Base-by-base conservation (phyloP, 1,284 basidiomycete species). In the Apiotrichum domesticum region DNA sequence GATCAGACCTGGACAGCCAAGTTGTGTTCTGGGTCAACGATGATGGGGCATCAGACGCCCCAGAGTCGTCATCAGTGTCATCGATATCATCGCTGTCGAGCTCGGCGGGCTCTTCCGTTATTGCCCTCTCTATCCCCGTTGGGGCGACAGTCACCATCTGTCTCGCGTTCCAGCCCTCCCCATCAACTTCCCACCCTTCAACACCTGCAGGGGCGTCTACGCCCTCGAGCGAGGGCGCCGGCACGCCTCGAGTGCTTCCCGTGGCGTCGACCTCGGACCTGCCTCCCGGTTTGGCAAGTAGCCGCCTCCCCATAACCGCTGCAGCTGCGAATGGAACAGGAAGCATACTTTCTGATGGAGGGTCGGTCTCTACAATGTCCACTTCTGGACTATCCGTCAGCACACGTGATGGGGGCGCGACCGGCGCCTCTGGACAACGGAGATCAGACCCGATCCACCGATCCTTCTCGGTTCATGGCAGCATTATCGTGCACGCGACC, bases 391-490 rank as follows among this genome's bases (percentile, higher is more conserved):
- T 49, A n/a, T 42, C 51, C 7, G 13, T 2, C 41, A 45, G 51
- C 50, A 40, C 41, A n/a, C 52, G 52, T 32, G 52, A 53, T 35
- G 46, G 45, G 10, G 37, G 39, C 4, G 29, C 39, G 14, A 29
- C 51, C 5, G 14, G 15, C 13, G 29, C 39, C 3, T 33, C 49
- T 15, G 39, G 39, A 3, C 33, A 64, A 4, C 60, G 67, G n/a
- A 57, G 60, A 44, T 58, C 58, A 2, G 72, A 74, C 43, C 63
- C 69, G 4, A 61, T 74, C 21, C 67, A 74, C 40, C 66, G 71
- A 6, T 63, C 73, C 1, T 72, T 69, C 58, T 71, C 72, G 2
- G 69, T 74, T 6, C 73, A 75, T 56, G 74, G 72, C 32, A 69
- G 67, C 3, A 68, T 75, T 49, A 54, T 66, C 42, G 61, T 75